Conservation (phyloP, 495 filamentous ascomycete species). For the Trichoderma virens region DNA sequence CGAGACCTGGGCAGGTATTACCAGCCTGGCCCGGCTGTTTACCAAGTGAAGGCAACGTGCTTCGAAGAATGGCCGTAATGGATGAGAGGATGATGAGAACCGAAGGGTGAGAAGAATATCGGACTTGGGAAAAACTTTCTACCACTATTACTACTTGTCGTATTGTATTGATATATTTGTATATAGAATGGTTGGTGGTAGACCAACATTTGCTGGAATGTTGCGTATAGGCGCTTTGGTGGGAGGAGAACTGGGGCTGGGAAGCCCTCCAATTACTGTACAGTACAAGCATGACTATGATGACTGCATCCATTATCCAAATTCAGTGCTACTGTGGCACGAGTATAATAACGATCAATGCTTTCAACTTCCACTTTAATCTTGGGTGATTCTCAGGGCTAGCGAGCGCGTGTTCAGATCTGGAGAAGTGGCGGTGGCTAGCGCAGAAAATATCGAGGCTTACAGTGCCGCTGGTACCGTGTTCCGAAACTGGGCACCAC, state of each 20-base stretch:
- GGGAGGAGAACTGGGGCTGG: no score
- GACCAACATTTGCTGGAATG: no score
- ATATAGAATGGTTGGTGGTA: neutral
- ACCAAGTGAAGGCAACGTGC: neutral
- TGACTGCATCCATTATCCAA: no score
- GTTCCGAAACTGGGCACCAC: neutral
- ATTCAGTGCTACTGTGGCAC: no score
- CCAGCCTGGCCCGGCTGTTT: neutral
- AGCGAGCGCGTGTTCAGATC: neutral
- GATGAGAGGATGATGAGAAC: neutral
- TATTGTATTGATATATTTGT: neutral
- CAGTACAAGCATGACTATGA: no score
- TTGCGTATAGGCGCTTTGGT: no score
- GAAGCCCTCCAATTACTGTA: no score
- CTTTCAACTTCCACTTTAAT: no score
- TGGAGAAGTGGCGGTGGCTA: neutral
- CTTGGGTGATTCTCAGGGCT: no score
- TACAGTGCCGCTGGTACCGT: neutral
- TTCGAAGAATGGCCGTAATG: neutral
- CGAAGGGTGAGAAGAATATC: neutral
- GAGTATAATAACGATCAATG: no score
- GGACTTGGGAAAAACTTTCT: no score
- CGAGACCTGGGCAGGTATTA: neutral
- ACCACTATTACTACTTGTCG: neutral
- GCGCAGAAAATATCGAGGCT: neutral